A percentile compares a stretch with the other conserved stretches of the same genome.
Evolutionary conservation across 805 yeast genomes (phyloP).

Genomic region (Spathaspora passalidarum): DNA sequence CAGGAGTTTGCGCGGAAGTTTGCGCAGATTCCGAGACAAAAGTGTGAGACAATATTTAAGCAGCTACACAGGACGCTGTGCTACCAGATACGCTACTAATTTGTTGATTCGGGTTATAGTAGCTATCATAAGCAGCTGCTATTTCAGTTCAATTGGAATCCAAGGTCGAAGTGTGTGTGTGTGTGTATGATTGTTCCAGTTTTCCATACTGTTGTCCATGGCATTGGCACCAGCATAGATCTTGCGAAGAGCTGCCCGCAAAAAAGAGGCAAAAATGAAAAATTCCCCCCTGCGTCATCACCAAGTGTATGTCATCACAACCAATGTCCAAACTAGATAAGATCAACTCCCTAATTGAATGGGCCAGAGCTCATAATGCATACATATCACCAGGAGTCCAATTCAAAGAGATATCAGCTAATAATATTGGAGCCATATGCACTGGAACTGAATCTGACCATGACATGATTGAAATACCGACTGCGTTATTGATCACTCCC

Average conservation of each 20-base stretch:
- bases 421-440: constrained; percentile 19
- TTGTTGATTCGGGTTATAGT: too few species aligned
- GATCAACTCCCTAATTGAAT: constrained; percentile 18
- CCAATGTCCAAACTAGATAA: constrained; percentile 2
- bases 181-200: too few species aligned
- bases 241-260: too few species aligned
- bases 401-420: constrained; percentile 19
- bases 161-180: too few species aligned
- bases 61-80: background rate
- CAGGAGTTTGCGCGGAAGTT: background rate
- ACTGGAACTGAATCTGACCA: background rate
- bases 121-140: too few species aligned
- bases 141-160: too few species aligned
- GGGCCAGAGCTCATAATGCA: constrained; percentile 34
- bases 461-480: constrained; percentile 2
- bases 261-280: too few species aligned
- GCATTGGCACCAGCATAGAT: too few species aligned
- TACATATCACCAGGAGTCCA: constrained; percentile 17
- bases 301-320: too few species aligned
- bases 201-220: too few species aligned
- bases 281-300: too few species aligned
- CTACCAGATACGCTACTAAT: too few species aligned
- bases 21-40: background rate
- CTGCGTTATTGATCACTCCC: constrained; percentile 16
- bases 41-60: background rate